Evolutionary conservation across 495 filamentous ascomycete genomes (phyloP).

Genomic region (Pyrenula aspistea): DNA sequence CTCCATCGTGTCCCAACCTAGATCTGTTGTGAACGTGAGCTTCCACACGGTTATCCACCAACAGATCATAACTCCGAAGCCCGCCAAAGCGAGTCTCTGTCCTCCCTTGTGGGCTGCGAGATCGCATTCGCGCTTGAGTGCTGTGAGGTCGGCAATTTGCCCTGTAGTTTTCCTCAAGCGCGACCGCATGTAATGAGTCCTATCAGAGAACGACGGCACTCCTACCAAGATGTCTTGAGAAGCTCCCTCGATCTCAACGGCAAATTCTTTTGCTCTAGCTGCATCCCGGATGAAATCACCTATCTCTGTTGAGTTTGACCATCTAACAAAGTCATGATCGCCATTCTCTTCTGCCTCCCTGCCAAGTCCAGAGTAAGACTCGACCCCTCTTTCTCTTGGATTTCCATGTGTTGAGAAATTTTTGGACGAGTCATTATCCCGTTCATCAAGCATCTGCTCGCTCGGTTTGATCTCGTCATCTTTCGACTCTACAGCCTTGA

Average conservation of each 20-base stretch:
- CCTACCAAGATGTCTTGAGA: constrained; percentile 57
- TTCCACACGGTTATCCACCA: constrained; percentile 79
- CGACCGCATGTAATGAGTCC: constrained; percentile 74
- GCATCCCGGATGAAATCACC: constrained; percentile 94
- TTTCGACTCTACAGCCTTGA: constrained; percentile 65
- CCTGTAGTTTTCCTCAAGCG: constrained; percentile 57
- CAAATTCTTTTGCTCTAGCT: constrained; percentile 70
- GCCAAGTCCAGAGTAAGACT: constrained; percentile 48
- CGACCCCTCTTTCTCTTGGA: constrained; percentile 40
- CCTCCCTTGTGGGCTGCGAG: constrained; percentile 59
- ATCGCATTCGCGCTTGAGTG: constrained; percentile 76
- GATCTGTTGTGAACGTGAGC: constrained; percentile 64
- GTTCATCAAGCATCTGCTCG: constrained; percentile 14
- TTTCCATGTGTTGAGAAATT: constrained; percentile 29
- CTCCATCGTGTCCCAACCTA: constrained; percentile 88
- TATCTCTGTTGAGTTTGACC: constrained; percentile 80
- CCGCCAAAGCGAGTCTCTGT: constrained; percentile 67
- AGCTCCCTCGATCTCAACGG: constrained; percentile 68
- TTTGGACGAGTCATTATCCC: constrained; percentile 32
- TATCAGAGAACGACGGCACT: constrained; percentile 79
- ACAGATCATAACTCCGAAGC: constrained; percentile 53
- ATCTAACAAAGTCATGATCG: constrained; percentile 57
- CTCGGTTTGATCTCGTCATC: constrained; percentile 39
- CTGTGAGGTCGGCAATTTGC: constrained; percentile 52
- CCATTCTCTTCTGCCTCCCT: constrained; percentile 24